A percentile compares a stretch with the other conserved stretches of the same genome.
phyloP scores from a whole-genome alignment of 352 stramenopile species.

The Phytopythium oedochilum region DNA sequence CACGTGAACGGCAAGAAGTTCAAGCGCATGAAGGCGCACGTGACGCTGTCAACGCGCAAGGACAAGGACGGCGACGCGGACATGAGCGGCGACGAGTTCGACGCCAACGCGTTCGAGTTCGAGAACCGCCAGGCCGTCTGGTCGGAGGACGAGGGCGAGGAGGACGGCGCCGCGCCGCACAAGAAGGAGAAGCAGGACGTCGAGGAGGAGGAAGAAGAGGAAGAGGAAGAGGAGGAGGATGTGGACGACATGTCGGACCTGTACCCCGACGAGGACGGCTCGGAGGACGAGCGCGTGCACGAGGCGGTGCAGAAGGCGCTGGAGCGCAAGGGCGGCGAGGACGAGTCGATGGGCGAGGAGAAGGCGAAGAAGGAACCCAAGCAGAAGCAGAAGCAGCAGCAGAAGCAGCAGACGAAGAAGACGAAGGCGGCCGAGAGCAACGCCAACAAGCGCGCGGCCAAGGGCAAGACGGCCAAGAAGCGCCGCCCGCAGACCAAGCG shows the following conservation, averaged over 20 bases:
- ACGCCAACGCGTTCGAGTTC: constrained; percentile 82
- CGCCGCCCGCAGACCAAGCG: constrained; percentile 11
- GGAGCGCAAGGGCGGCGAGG: constrained; percentile 35
- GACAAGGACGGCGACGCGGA: constrained; percentile 23
- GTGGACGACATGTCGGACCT: constrained; percentile 62
- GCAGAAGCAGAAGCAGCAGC: constrained; percentile 2
- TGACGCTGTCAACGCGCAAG: constrained; percentile 37
- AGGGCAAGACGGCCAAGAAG: constrained; percentile 13
- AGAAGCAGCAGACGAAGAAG: constrained; percentile 7
- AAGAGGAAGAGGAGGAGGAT: constrained; percentile 16
- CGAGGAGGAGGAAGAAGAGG: constrained; percentile 13
- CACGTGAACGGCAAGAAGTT: constrained; percentile 89
- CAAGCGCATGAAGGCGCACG: constrained; percentile 70
- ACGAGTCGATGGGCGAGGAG: constrained; percentile 12
- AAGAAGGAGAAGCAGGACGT: constrained; percentile 17
- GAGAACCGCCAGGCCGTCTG: constrained; percentile 71
- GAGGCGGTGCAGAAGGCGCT: constrained; percentile 32
- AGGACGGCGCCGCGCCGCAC: constrained; percentile 8
- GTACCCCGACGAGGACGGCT: constrained; percentile 52
- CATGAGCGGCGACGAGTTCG: constrained; percentile 38
- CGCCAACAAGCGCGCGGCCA: constrained; percentile 5
- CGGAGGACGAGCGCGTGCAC: constrained; percentile 29
- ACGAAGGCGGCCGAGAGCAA: not conserved
- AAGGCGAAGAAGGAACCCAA: constrained; percentile 21
- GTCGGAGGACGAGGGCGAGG: constrained; percentile 60